Evolutionary conservation across 2,329 filamentous ascomycete genomes (phyloP), one percentile per base, ranked within the genome.

Genomic region (Trichoderma sp.): DNA sequence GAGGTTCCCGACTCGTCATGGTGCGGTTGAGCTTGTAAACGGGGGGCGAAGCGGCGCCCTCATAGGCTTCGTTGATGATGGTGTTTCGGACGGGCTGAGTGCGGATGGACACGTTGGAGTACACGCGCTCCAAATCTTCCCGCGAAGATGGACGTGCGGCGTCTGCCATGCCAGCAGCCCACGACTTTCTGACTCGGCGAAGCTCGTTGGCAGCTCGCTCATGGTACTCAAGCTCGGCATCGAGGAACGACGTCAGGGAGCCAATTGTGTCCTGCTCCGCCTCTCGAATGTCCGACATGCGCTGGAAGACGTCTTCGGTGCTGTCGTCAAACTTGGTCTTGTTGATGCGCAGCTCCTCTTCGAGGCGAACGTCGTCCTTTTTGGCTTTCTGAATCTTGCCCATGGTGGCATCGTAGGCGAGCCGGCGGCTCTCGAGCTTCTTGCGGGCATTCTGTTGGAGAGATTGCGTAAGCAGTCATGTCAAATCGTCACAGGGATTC

Each of bases 241-340:
- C 94, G 63, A 98, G 82, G 78, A 98, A 96, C 21, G 88, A 83
- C 4, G 89, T 89, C 68, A 98, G 83, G 76, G 97, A 93, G 59
- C 87, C 85, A 52, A 97, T 87, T 75, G 90, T 93, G 72, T 98
- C 95, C 54, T 84, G 85, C 80, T 98, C 95, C 26, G 93, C 88
- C 75, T 97, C 94, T 82, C 96, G 95, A 81, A 98, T 96, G 76
- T 98, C 95, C 80, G 96, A 89, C 96, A 98, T 98, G 67, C 95
- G 88, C 70, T 95, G 89, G 74, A 90, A 87, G 66, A 98, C 94
- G 75, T 98, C 95, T 76, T 98, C 95, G 76, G 88, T 96, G 18
- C 93, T 91, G 82, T 98, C 96, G 77, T 98, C 96, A 77, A 97
- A 98, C 81, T 98, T 98, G 75, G 93, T 92, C 79, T 97, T 97